These are phyloP conservation scores for Dovyalis caffra DNA, from an alignment of 345 rosid genomes.

Conservation along the genomic window DNA sequence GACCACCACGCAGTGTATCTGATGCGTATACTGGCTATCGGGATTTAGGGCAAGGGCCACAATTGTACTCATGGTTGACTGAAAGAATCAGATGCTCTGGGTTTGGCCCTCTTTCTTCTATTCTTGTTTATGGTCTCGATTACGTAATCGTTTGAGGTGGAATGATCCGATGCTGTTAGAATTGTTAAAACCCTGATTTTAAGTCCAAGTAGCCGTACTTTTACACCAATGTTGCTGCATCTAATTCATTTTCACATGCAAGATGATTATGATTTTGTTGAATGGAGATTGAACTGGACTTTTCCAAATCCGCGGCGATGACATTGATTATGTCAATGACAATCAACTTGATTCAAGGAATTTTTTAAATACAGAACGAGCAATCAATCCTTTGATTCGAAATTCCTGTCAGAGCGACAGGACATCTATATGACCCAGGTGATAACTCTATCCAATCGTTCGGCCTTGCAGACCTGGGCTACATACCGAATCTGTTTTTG, in stretches of 20 bases:
- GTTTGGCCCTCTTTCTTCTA: neutral
- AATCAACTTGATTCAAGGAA: neutral
- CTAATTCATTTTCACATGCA: neutral
- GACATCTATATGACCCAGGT: neutral
- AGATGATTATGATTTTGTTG: neutral
- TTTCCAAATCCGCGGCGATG: neutral
- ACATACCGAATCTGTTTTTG: neutral
- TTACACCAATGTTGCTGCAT: neutral
- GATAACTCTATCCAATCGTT: neutral
- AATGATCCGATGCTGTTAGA: no score
- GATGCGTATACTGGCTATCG: neutral
- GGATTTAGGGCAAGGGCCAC: neutral
- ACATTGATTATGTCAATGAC: neutral
- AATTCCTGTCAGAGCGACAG: no score
- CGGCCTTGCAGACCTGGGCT: neutral
- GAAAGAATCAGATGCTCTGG: neutral
- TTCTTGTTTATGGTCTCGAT: neutral
- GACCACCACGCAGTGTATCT: neutral
- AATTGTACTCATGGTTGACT: neutral
- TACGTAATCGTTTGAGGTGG: no score
- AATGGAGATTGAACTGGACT: no score
- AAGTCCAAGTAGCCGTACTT: neutral
- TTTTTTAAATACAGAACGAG: no score
- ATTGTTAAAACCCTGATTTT: neutral
- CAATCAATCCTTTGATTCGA: neutral